Evolutionary conservation across 805 yeast genomes (phyloP).

Genomic region (Saturnispora zaruensis): DNA sequence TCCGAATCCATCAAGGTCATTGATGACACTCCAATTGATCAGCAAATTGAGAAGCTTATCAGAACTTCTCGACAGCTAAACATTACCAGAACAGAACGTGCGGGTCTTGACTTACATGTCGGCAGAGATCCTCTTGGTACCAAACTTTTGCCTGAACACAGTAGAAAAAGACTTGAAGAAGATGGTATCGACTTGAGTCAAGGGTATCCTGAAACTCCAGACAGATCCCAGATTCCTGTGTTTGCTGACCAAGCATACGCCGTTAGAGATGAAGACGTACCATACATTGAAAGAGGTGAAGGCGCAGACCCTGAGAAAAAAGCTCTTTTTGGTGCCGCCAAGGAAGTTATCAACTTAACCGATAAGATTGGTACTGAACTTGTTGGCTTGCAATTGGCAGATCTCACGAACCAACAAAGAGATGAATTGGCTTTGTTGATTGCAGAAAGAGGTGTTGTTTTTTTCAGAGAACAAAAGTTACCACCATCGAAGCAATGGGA

Average conservation of each 20-base stretch:
- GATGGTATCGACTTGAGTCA: slow-evolving; percentile 29
- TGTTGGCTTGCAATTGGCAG: slow-evolving; percentile 20
- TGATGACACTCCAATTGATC: slow-evolving; percentile 9
- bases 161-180: slow-evolving; percentile 27
- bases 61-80: slow-evolving; percentile 9
- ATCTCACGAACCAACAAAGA: slow-evolving; percentile 34
- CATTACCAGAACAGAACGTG: slow-evolving; percentile 3
- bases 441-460: slow-evolving; percentile 43
- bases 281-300: slow-evolving; percentile 28
- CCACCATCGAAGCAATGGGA: slow-evolving; percentile 28
- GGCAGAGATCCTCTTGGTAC: slow-evolving; percentile 14
- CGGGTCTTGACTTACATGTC: slow-evolving; percentile 5
- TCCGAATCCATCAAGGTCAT: background rate
- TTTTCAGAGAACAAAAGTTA: slow-evolving; percentile 40
- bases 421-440: slow-evolving; percentile 40
- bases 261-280: slow-evolving; percentile 28
- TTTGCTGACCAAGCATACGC: slow-evolving; percentile 33
- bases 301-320: slow-evolving; percentile 29
- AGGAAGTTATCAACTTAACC: background rate
- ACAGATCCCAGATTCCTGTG: slow-evolving; percentile 26
- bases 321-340: background rate
- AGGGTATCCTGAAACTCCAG: slow-evolving; percentile 34
- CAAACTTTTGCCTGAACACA: slow-evolving; percentile 22
- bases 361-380: background rate
- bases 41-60: slow-evolving; percentile 11